phyloP scores from a whole-genome alignment of 2,329 filamentous ascomycete species.

The Aureobasidium sp. region DNA sequence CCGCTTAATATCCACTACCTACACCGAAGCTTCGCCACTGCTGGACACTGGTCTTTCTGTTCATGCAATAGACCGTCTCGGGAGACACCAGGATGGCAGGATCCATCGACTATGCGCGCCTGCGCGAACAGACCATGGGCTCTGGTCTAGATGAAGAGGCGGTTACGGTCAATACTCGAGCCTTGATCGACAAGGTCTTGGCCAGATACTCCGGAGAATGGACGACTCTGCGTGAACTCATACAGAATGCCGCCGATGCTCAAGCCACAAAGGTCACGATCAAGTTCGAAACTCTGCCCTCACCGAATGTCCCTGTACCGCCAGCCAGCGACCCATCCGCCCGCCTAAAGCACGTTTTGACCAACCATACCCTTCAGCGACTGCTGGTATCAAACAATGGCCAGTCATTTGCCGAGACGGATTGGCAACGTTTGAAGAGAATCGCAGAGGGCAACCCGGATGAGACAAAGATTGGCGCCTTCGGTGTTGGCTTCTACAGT shows the following conservation, averaged over 20 bases:
- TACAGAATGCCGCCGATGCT: slow-evolving; percentile 97
- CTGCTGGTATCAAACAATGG: slow-evolving; percentile 93
- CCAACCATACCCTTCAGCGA: slow-evolving; percentile 77
- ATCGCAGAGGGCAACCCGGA: slow-evolving; percentile 99
- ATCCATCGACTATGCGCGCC: slow-evolving; percentile 52
- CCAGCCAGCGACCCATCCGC: slow-evolving; percentile 59
- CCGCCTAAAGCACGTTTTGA: slow-evolving; percentile 72
- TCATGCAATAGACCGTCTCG: neutral
- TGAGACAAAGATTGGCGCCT: slow-evolving; percentile 97
- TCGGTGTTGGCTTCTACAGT: slow-evolving; percentile 97
- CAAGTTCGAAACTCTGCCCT: slow-evolving; percentile 86
- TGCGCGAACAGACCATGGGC: slow-evolving; percentile 80
- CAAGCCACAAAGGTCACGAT: slow-evolving; percentile 84
- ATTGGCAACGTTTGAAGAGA: slow-evolving; percentile 88
- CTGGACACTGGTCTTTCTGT: neutral
- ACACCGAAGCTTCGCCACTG: neutral
- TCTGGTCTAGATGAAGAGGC: slow-evolving; percentile 90
- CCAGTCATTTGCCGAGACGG: slow-evolving; percentile 75
- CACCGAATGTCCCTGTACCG: slow-evolving; percentile 65
- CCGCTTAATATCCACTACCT: neutral
- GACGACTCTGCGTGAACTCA: slow-evolving; percentile 78
- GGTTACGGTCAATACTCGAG: slow-evolving; percentile 94
- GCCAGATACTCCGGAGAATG: slow-evolving; percentile 96
- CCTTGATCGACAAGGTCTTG: slow-evolving; percentile 94
- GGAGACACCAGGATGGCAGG: slow-evolving; percentile 16